These are phyloP conservation scores for Solanum paucissectum DNA, from an alignment of 257 asterid genomes.

Conservation along the genomic window DNA sequence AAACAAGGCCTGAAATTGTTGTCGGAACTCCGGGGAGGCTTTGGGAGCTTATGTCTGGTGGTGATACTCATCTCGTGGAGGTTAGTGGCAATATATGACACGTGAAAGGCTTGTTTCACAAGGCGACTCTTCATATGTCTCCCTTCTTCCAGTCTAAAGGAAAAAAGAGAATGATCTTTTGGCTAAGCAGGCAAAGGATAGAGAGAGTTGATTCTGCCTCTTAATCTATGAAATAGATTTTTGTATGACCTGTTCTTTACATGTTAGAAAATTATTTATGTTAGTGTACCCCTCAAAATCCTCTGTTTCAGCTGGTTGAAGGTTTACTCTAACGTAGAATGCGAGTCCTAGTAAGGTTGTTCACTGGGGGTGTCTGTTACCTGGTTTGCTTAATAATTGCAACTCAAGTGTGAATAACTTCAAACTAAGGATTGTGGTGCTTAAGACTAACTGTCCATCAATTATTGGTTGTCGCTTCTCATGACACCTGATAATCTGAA, in stretches of 20 bases:
- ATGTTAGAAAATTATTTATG: not conserved
- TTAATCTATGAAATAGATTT: not conserved
- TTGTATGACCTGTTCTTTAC: not conserved
- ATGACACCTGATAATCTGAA: not conserved
- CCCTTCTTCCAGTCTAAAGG: not conserved
- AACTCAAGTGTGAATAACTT: not conserved
- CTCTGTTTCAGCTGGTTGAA: no score
- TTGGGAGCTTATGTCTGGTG: slow-evolving; percentile 96
- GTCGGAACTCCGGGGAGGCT: slow-evolving; percentile 99
- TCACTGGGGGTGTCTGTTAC: not conserved
- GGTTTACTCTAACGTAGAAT: not conserved
- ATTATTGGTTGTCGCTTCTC: not conserved
- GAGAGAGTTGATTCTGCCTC: not conserved
- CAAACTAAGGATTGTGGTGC: not conserved
- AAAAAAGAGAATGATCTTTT: not conserved
- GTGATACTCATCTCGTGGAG: slow-evolving; percentile 79
- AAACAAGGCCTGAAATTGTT: slow-evolving; percentile 83
- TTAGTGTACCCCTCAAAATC: not conserved
- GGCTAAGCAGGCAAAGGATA: not conserved
- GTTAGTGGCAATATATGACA: slow-evolving; percentile 25
- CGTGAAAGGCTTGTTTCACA: not conserved
- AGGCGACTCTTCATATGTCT: not conserved
- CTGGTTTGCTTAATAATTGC: not conserved
- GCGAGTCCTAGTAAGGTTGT: not conserved
- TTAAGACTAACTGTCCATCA: not conserved